A percentile compares a stretch with the other conserved stretches of the same genome.
Evolutionary conservation across 495 filamentous ascomycete species (phyloP).

Genomic region (Recurvomyces mirabilis): DNA sequence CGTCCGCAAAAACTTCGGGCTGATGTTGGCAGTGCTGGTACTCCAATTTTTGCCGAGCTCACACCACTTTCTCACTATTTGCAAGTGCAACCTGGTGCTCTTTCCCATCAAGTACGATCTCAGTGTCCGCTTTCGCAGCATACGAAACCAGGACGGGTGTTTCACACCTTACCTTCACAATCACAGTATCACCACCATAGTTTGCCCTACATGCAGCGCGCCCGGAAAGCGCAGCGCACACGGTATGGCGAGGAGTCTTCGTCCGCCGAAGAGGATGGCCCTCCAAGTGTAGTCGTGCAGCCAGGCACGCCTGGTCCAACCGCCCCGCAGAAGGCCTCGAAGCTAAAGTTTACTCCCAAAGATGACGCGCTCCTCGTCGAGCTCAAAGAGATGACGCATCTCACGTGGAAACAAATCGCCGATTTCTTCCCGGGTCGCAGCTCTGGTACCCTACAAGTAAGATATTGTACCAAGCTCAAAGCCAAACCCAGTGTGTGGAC

Average conservation of each 20-base stretch:
- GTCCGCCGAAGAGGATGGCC: constrained; percentile 32
- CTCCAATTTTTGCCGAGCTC: constrained; percentile 21
- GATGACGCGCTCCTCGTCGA: constrained; percentile 77
- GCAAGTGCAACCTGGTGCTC: constrained; percentile 19
- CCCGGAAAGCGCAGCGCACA: constrained; percentile 44
- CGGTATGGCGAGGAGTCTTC: constrained; percentile 28
- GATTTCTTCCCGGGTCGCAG: constrained; percentile 86
- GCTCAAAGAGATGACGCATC: constrained; percentile 80
- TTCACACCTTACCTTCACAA: constrained; percentile 16
- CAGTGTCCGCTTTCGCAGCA: constrained; percentile 13
- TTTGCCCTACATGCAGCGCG: constrained; percentile 49
- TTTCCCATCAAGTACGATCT: constrained; percentile 2
- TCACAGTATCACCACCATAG: constrained; percentile 57
- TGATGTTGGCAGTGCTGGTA: constrained; percentile 14
- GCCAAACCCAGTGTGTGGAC: constrained; percentile 88
- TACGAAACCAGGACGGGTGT: constrained; percentile 6
- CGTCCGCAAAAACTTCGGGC: constrained; percentile 21
- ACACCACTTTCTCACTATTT: constrained; percentile 27
- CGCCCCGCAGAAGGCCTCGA: constrained; percentile 63
- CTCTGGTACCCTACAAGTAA: constrained; percentile 79
- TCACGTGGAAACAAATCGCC: constrained; percentile 93
- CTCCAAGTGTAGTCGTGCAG: constrained; percentile 66
- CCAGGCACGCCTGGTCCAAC: constrained; percentile 73
- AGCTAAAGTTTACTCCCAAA: constrained; percentile 80
- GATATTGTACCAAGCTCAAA: constrained; percentile 88